Evolutionary conservation across 2,329 filamentous ascomycete species (phyloP), one percentile per base, ranked within the genome.

Genomic region (Monosporascus sp.): DNA sequence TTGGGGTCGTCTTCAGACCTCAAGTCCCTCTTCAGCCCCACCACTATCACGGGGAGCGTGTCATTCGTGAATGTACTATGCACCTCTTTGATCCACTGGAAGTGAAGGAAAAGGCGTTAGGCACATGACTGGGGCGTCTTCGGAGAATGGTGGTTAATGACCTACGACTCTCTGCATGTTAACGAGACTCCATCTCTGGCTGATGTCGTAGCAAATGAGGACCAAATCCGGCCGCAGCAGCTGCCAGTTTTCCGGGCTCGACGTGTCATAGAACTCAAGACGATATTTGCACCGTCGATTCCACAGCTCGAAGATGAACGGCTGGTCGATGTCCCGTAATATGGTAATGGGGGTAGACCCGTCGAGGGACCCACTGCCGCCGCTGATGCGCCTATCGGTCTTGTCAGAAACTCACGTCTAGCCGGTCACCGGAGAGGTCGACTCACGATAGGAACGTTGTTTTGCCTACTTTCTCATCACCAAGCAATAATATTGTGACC

Each of bases 141-240:
- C 14, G 27, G 26, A 37, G 44, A 50, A 35, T 35, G 9, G 4
- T 35, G 51, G 37, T 35, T 45, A 38, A 40, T 35, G 31, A 73
- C 78, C 58, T 55, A 85, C 82, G 62, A 78, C 69, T 68, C 75
- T 70, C 64, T 81, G 76, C 72, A 84, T 74, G 62, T 84, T 81
- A 60, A 82, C 76, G 51, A 86, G 74, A 60, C 75, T 83, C 44
- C 79, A 64, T 43, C 82, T 74, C 57, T 79, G 78, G 66, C 78
- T 80, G 61, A 86, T 83, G 62, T 85, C 82, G 62, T 81, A 86
- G 68, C 82, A 85, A 54, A 85, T 68, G 27, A 85, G 70, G 49
- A 85, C 69, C 31, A 85, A 69, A 64, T 86, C 78, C 0, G 83
- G 83, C 16, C 74, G 73, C 19, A 85, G 70, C n/a, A 79, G 70